Evolutionary conservation across 2,329 filamentous ascomycete genomes (phyloP).

Genomic region (Talaromyces sp.): DNA sequence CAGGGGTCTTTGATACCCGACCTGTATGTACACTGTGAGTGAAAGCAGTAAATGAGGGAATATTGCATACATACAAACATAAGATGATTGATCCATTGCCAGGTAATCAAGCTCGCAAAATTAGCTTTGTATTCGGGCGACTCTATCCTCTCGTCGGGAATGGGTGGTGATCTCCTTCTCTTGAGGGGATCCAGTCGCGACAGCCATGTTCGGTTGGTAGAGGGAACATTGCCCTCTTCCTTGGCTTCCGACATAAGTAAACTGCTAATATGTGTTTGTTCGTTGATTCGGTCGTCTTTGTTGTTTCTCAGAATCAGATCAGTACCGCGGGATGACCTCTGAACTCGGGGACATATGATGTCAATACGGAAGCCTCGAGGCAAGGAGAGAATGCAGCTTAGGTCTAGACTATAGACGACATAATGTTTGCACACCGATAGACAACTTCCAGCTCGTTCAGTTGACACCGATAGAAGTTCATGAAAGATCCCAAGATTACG

Average conservation of each 20-base stretch:
- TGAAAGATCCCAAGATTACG: not conserved
- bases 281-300: not conserved
- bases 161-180: conserved; percentile 40
- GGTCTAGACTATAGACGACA: not conserved
- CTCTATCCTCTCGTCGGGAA: conserved; percentile 49
- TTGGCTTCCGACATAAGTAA: conserved; percentile 16
- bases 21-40: conserved; percentile 43
- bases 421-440: not conserved
- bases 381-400: not conserved
- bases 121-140: conserved; percentile 67
- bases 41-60: not conserved
- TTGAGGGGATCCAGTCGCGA: conserved; percentile 18
- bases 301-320: not conserved
- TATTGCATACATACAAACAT: conserved; percentile 60
- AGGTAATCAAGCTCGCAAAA: conserved; percentile 70
- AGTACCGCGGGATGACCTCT: not conserved
- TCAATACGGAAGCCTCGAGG: not conserved
- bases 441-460: not conserved
- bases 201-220: conserved; percentile 11
- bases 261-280: not conserved
- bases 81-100: conserved; percentile 79
- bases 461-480: not conserved
- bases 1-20: conserved; percentile 75
- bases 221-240: conserved; percentile 13
- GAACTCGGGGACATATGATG: not conserved